phyloP scores from a whole-genome alignment of 768 basidiomycete genomes.

The Galerina marginata region DNA sequence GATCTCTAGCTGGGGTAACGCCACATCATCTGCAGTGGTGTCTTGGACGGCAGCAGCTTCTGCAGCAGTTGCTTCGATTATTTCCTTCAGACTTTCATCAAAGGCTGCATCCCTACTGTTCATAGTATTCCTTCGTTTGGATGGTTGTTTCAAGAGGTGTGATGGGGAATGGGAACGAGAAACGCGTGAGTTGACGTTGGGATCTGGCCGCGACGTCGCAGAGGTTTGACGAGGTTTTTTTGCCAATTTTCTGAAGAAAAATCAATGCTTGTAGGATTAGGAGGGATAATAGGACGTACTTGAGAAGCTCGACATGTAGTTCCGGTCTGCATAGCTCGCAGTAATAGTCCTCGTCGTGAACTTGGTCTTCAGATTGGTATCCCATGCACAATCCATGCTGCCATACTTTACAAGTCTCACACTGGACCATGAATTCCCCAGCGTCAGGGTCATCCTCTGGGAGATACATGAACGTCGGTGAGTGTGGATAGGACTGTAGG shows the following conservation, averaged over 20 bases:
- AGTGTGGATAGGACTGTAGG: constrained; percentile 20
- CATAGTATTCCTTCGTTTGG: constrained; percentile 95
- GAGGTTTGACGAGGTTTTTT: constrained; percentile 70
- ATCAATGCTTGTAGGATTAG: constrained; percentile 8
- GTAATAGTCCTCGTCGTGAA: constrained; percentile 83
- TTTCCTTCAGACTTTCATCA: constrained; percentile 83
- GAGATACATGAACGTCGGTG: constrained; percentile 31
- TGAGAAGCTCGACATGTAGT: constrained; percentile 80
- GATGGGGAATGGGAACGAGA: constrained; percentile 80
- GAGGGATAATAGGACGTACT: constrained; percentile 50
- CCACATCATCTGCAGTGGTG: constrained; percentile 41
- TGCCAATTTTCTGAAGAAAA: constrained; percentile 57
- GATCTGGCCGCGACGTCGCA: constrained; percentile 61
- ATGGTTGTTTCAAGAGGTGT: constrained; percentile 60
- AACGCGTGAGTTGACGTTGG: constrained; percentile 55
- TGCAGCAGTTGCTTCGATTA: constrained; percentile 75
- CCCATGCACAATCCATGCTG: constrained; percentile 98
- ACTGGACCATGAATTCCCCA: constrained; percentile 97
- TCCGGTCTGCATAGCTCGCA: constrained; percentile 94
- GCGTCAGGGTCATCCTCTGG: constrained; percentile 80
- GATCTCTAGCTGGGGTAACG: constrained; percentile 45
- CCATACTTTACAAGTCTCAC: constrained; percentile 97
- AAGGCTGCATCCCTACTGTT: constrained; percentile 95
- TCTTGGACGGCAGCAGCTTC: constrained; percentile 65
- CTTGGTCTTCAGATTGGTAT: constrained; percentile 75